A percentile compares a stretch with the other conserved stretches of the same genome.
These are phyloP conservation scores for Zopfia rhizophila DNA, from an alignment of 2,329 filamentous ascomycete species.

Conservation along the genomic window DNA sequence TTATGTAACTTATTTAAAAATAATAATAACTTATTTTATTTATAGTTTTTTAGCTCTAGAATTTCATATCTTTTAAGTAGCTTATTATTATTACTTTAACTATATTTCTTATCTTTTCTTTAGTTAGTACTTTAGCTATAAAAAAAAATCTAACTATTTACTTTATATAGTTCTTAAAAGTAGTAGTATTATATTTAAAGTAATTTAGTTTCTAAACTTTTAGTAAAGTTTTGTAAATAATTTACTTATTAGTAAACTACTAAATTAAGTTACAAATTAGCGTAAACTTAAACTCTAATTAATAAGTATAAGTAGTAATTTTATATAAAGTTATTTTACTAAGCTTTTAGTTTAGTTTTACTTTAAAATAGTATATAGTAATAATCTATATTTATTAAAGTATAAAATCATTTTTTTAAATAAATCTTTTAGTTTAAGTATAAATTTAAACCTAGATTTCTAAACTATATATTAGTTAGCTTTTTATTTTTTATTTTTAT, in stretches of 20 bases:
- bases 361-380: constrained; percentile 17
- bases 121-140: no score
- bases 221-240: no score
- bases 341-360: constrained; percentile 14
- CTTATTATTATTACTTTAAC: constrained; percentile 7
- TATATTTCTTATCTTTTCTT: no score
- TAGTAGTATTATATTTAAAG: no score
- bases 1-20: neutral
- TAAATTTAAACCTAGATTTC: neutral
- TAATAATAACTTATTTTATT: constrained; percentile 6
- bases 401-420: constrained; percentile 5
- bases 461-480: constrained; percentile 2
- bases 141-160: no score
- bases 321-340: constrained; percentile 16
- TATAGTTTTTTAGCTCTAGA: constrained; percentile 11
- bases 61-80: constrained; percentile 15
- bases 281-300: constrained; percentile 18
- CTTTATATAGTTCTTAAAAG: no score
- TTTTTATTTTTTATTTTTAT: no score
- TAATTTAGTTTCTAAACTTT: no score
- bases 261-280: constrained; percentile 14
- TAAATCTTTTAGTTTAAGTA: constrained; percentile 9
- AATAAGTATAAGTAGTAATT: constrained; percentile 11
- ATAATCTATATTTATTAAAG: constrained; percentile 16
- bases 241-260: constrained; percentile 8